These are phyloP conservation scores for Prunella vulgaris DNA, from an alignment of 257 asterid genomes.

Conservation along the genomic window DNA sequence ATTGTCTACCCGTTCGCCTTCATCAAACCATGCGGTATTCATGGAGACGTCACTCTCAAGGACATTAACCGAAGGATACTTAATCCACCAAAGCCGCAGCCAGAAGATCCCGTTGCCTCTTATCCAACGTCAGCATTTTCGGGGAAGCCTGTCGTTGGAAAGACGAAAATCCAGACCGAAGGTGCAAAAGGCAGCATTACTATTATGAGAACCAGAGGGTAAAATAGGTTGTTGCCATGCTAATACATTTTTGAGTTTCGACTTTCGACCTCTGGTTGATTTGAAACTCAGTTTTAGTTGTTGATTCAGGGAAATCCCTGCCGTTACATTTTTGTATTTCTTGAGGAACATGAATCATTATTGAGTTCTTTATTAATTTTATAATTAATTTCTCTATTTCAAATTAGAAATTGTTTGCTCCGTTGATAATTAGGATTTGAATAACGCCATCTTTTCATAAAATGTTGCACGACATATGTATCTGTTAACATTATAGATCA, in stretches of 20 bases:
- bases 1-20: conserved; percentile 71
- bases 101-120: conserved; percentile 33
- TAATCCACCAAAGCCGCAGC: conserved; percentile 54
- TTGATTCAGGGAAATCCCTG: background rate
- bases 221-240: background rate
- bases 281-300: background rate
- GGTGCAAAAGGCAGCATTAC: conserved; percentile 93
- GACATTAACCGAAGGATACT: conserved; percentile 76
- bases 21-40: conserved; percentile 75
- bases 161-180: conserved; percentile 80
- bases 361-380: background rate
- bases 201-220: conserved; percentile 81
- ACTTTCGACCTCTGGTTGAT: background rate
- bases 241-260: background rate
- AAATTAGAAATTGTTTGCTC: too few relatives aligned
- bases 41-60: conserved; percentile 76
- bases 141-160: conserved; percentile 90
- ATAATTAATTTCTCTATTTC: background rate
- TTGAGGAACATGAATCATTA: background rate
- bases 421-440: background rate
- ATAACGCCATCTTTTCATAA: too few relatives aligned
- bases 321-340: background rate
- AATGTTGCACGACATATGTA: too few relatives aligned
- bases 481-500: too few relatives aligned
- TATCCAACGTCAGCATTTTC: conserved; percentile 81